Conservation (phyloP, 2,329 filamentous ascomycete species). For the Neofusicoccum ribis region DNA sequence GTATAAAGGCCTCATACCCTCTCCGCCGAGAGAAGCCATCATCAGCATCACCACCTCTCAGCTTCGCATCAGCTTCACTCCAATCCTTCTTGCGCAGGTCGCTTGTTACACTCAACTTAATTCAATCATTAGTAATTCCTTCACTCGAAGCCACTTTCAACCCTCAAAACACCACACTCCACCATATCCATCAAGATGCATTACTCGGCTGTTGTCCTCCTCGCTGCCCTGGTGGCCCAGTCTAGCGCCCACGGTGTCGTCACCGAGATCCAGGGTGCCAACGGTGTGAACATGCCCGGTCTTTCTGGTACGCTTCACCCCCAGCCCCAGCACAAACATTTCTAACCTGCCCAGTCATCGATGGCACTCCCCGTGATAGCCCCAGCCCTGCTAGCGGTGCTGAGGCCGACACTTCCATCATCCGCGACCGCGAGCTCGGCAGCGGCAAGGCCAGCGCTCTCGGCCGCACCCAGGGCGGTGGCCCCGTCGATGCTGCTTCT, state of each 20-base stretch:
- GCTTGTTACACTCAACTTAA: conserved; percentile 2
- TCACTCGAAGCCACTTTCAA: not conserved
- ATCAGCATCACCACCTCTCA: conserved; percentile 3
- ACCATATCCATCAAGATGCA: conserved; percentile 43
- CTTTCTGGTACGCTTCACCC: conserved; percentile 48
- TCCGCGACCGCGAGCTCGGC: conserved; percentile 60
- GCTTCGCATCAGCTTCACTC: not conserved
- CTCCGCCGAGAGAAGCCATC: not conserved
- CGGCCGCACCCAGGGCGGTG: conserved; percentile 63
- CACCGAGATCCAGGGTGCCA: conserved; percentile 58
- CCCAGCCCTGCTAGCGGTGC: conserved; percentile 61
- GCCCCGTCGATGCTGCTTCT: conserved; percentile 57
- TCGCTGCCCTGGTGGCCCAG: conserved; percentile 47
- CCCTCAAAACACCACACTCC: not conserved
- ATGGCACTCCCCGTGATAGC: conserved; percentile 69
- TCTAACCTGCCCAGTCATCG: conserved; percentile 48
- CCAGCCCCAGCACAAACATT: not conserved
- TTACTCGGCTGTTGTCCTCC: conserved; percentile 48
- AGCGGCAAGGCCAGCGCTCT: conserved; percentile 58
- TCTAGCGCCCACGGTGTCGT: conserved; percentile 61
- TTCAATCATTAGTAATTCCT: not conserved
- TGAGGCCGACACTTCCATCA: conserved; percentile 71
- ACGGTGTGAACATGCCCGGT: conserved; percentile 63
- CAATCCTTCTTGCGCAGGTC: conserved; percentile 17
- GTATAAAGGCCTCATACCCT: not conserved